Conservation (phyloP, 2,329 filamentous ascomycete genomes). For the Graphiopsis chlorocephala region DNA sequence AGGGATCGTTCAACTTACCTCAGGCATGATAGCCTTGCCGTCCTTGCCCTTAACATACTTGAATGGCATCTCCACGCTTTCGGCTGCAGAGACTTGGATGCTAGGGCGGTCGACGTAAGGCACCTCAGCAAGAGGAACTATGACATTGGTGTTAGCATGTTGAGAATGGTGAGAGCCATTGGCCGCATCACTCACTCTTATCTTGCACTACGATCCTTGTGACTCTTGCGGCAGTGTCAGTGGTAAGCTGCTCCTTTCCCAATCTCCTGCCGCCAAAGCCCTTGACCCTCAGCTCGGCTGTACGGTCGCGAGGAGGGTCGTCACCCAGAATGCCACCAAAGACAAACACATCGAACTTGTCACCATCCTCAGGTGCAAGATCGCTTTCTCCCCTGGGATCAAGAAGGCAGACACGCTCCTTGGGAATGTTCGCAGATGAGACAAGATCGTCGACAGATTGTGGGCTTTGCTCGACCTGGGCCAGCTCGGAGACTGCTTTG, state of each 20-base stretch:
- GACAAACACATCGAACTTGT: constrained; percentile 82
- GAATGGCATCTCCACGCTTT: constrained; percentile 97
- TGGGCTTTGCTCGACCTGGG: constrained; percentile 51
- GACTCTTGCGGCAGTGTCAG: constrained; percentile 91
- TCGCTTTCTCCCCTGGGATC: constrained; percentile 83
- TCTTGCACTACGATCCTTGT: constrained; percentile 86
- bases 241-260: constrained; percentile 96
- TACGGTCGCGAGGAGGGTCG: constrained; percentile 90
- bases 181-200: constrained; percentile 58
- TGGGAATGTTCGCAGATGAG: constrained; percentile 35
- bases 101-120: constrained; percentile 86
- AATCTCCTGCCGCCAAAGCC: constrained; percentile 84
- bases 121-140: constrained; percentile 75
- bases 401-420: constrained; percentile 73
- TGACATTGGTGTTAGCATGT: constrained; percentile 11
- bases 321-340: constrained; percentile 97
- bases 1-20: constrained; percentile 52
- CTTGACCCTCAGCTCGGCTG: constrained; percentile 91
- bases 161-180: not conserved
- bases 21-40: constrained; percentile 84
- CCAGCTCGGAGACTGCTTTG: constrained; percentile 69
- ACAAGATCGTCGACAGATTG: constrained; percentile 31
- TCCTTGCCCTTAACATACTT: constrained; percentile 76
- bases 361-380: constrained; percentile 76
- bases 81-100: constrained; percentile 75